phyloP scores from a whole-genome alignment of 2,329 filamentous ascomycete genomes.

The Thelonectria rubi region DNA sequence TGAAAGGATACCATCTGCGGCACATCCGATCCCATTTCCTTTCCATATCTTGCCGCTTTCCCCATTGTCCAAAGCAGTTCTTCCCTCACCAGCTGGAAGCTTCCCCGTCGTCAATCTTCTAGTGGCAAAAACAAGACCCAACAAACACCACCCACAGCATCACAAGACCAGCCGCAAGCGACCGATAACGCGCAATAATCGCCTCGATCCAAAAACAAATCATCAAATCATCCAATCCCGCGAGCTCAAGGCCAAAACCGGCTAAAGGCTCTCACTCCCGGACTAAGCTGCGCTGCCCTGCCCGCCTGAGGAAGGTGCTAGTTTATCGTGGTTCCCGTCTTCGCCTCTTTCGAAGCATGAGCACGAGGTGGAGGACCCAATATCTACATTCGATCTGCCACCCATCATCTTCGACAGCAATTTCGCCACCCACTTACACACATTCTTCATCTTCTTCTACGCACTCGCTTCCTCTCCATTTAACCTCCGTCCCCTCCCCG shows the following conservation, averaged over 20 bases:
- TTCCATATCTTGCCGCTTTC: neutral
- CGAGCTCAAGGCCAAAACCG: neutral
- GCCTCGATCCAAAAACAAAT: no score
- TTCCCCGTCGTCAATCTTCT: neutral
- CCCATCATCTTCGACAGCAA: constrained; percentile 1
- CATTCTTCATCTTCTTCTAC: constrained; percentile 5
- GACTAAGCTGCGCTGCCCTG: neutral
- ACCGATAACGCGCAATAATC: no score
- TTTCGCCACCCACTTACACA: neutral
- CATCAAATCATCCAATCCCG: neutral
- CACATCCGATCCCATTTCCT: neutral
- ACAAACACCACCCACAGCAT: neutral
- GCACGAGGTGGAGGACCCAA: constrained; percentile 20
- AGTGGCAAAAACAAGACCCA: neutral
- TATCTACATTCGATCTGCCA: constrained; percentile 13
- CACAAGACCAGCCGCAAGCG: neutral
- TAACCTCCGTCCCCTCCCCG: constrained; percentile 2
- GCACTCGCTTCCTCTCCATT: constrained; percentile 1
- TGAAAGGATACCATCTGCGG: neutral
- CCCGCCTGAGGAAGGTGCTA: neutral
- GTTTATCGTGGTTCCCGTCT: neutral
- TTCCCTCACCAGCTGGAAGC: neutral
- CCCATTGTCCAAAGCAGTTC: neutral
- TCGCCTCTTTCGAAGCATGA: constrained; percentile 19
- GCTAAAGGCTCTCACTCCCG: neutral